A percentile compares a stretch with the other conserved stretches of the same genome.
phyloP scores from a whole-genome alignment of 108 stramenopile genomes.

The Tribonema minus region DNA sequence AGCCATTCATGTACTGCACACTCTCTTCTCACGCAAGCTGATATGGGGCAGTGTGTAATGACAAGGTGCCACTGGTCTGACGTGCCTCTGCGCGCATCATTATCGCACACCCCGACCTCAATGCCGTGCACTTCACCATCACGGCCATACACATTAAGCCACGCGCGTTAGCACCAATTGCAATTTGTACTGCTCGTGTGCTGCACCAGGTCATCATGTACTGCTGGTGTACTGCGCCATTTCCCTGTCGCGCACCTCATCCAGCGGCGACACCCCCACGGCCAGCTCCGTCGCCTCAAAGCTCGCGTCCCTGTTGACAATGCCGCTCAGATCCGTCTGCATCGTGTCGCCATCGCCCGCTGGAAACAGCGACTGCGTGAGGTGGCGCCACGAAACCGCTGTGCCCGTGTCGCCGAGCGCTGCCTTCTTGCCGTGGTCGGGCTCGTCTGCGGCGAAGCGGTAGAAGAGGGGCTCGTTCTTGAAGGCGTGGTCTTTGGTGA shows the following conservation, averaged over 20 bases:
- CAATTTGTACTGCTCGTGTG: background rate
- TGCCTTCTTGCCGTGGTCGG: background rate
- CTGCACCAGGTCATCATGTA: background rate
- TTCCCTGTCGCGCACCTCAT: background rate
- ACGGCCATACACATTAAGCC: background rate
- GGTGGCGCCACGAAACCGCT: background rate
- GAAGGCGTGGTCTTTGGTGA: conserved; percentile 34
- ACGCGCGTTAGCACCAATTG: background rate
- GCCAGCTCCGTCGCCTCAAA: conserved; percentile 8
- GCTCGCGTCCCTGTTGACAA: conserved; percentile 10
- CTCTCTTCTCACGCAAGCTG: no score
- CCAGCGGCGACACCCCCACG: conserved; percentile 28
- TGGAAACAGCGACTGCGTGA: background rate
- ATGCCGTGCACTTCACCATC: background rate
- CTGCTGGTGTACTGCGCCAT: background rate
- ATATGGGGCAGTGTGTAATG: no score
- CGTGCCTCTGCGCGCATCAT: no score
- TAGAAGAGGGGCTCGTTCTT: conserved; percentile 8
- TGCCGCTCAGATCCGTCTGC: conserved; percentile 2
- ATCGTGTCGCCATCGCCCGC: background rate
- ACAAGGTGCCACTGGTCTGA: no score
- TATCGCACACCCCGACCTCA: background rate
- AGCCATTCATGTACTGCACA: no score
- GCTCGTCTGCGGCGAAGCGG: background rate
- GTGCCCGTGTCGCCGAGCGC: background rate